phyloP scores from a whole-genome alignment of 306 rosid species.

The Cucurbita maxima region DNA sequence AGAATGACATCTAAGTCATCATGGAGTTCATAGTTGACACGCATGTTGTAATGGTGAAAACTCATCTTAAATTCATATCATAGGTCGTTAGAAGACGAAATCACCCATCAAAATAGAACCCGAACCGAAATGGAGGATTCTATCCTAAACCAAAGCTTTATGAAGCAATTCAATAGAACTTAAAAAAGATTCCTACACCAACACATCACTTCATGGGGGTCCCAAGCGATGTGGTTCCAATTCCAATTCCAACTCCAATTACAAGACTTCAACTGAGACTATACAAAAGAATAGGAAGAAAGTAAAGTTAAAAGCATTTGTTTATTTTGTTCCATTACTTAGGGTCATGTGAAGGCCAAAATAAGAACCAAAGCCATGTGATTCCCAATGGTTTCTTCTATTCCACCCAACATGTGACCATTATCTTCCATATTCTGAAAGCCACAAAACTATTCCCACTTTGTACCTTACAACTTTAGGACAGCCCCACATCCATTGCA shows the following conservation, averaged over 20 bases:
- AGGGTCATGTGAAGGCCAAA: slow-evolving; percentile 2
- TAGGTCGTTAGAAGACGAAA: not conserved
- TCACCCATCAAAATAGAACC: not conserved
- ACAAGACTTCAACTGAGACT: not conserved
- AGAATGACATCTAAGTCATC: not conserved
- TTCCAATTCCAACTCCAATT: not conserved
- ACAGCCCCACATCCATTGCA: not conserved
- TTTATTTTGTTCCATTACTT: not conserved
- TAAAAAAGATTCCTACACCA: no score
- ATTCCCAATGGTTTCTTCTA: slow-evolving; percentile 4
- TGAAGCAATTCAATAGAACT: no score
- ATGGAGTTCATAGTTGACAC: not conserved
- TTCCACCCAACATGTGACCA: slow-evolving; percentile 8
- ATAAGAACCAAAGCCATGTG: slow-evolving; percentile 6
- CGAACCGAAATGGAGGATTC: not conserved
- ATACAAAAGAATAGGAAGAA: slow-evolving; percentile 6
- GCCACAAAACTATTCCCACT: slow-evolving; percentile 8
- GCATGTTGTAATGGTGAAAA: not conserved
- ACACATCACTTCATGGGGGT: not conserved
- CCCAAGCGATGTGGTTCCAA: slow-evolving; percentile 7
- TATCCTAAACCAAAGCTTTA: not conserved
- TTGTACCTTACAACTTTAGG: slow-evolving; percentile 1
- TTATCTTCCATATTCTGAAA: slow-evolving; percentile 2
- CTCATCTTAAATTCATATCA: not conserved
- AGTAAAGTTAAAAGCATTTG: not conserved